Base-by-base conservation (phyloP, 306 rosid genomes). In the Trichosanthes cucumerina region DNA sequence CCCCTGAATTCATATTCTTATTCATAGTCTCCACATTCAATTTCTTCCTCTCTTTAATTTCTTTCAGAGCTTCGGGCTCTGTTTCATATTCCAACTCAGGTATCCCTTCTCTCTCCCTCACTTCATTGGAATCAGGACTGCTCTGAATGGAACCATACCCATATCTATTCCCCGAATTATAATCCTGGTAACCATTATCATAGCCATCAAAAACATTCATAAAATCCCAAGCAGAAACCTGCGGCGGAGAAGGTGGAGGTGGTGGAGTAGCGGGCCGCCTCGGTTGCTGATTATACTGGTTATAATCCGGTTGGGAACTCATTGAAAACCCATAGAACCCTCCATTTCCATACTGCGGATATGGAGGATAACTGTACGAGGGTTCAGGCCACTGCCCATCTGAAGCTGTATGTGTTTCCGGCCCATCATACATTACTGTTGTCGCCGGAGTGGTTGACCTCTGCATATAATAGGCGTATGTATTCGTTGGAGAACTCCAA, bases 51-150 rank as follows among this genome's bases (percentile, higher is more conserved):
- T 53, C 85, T 2, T 56, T 21, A 75, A 77, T 65, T 78, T 69
- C 90, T 73, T 86, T 88, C 84, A 76, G 23, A 44, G 46, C 79
- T 79, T 95, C 97, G 0, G 84, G 91, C 79, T 92, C 98, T 1
- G 89, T 88, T 33, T 92, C 99, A n/a, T 96, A 98, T 84, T 96
- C 99, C 85, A 96, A 83, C 31, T 96, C 98, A 3, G 99, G 99
- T 85, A 96, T 96, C 62, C 99, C 99, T 76, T 96, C 99, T 33
- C 97, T 91, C 85, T 89, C 92, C 83, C 99, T 90, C 86, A 96
- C 97, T 77, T 96, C 99, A 21, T 87, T 90, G 39, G 97, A 92
- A 83, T 96, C 99, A 7, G 97, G 92, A 70, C 99, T 96, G 74
- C 97, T 92, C 64, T 86, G 58, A 6, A 79, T 84, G 34, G 99